Evolutionary conservation across 2,329 filamentous ascomycete genomes (phyloP).

Genomic region (Penicillium palitans): DNA sequence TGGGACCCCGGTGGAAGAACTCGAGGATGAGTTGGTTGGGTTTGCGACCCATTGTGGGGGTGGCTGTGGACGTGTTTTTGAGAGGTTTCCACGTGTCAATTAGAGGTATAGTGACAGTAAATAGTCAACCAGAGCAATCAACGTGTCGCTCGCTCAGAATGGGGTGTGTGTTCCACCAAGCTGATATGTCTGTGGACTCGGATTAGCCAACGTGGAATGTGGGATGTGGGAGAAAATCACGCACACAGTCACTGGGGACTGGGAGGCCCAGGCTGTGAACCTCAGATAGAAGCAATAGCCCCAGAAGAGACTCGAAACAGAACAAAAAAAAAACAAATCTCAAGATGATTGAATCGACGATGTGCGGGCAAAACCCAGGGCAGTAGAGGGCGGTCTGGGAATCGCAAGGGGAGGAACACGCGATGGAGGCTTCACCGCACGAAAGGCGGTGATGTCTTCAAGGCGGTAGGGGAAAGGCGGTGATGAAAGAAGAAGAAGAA

Average conservation of each 20-base stretch:
- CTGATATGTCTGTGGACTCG: slow-evolving; percentile 5
- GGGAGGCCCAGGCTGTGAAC: slow-evolving; percentile 1
- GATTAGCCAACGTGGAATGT: background rate
- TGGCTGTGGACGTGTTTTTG: slow-evolving; percentile 1
- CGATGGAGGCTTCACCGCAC: slow-evolving; percentile 39
- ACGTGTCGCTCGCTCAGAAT: background rate
- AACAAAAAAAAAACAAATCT: slow-evolving; percentile 1
- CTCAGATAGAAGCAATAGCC: slow-evolving; percentile 1
- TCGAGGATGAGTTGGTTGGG: slow-evolving; percentile 82
- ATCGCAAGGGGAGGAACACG: slow-evolving; percentile 22
- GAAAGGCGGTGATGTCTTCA: slow-evolving; percentile 39
- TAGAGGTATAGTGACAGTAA: background rate
- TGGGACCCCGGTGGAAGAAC: slow-evolving; percentile 83
- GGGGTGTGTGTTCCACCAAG: background rate
- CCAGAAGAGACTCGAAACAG: slow-evolving; percentile 6
- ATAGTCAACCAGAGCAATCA: background rate
- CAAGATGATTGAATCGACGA: slow-evolving; percentile 12
- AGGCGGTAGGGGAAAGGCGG: slow-evolving; percentile 25
- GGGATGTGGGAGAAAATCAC: slow-evolving; percentile 4
- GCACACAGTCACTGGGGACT: slow-evolving; percentile 8
- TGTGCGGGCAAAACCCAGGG: slow-evolving; percentile 38
- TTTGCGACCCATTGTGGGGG: slow-evolving; percentile 69
- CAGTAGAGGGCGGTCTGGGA: slow-evolving; percentile 39
- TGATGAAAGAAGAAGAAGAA: slow-evolving; percentile 14
- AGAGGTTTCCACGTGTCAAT: slow-evolving; percentile 5